Percentiles rank a stretch among this genome's conserved stretches.
phyloP scores from a whole-genome alignment of 2,329 filamentous ascomycete species.

The Pseudocercospora eumusae region DNA sequence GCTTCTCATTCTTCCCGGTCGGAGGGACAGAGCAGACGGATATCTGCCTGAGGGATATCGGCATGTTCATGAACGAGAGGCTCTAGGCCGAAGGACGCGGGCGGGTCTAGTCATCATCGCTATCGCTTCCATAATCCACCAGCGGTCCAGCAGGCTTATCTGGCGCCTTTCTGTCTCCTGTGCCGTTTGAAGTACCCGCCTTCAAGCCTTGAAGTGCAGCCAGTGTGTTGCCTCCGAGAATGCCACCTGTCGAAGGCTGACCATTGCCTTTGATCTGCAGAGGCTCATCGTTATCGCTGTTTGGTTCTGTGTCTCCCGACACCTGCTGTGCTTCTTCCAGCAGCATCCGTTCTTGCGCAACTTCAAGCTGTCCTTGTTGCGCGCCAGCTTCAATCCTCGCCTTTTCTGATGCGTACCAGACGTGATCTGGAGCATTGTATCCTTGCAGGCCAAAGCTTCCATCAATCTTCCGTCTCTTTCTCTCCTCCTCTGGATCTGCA shows the following conservation, averaged over 20 bases:
- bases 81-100: constrained; percentile 17
- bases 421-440: constrained; percentile 90
- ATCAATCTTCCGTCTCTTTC: constrained; percentile 86
- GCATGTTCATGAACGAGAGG: constrained; percentile 41
- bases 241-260: constrained; percentile 55
- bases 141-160: constrained; percentile 66
- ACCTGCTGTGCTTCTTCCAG: constrained; percentile 52
- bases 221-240: constrained; percentile 80
- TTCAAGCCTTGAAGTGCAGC: constrained; percentile 68
- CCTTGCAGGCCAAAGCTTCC: constrained; percentile 85
- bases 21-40: constrained; percentile 41
- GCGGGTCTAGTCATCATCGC: constrained; percentile 62
- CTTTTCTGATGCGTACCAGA: constrained; percentile 83
- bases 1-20: constrained; percentile 50
- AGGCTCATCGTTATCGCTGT: constrained; percentile 33
- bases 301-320: constrained; percentile 50
- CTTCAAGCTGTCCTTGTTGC: constrained; percentile 11
- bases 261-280: constrained; percentile 5
- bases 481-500: constrained; percentile 69
- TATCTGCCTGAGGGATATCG: constrained; percentile 45
- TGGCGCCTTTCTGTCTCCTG: constrained; percentile 55
- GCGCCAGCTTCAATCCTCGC: constrained; percentile 65
- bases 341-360: constrained; percentile 52
- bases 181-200: constrained; percentile 41
- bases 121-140: constrained; percentile 87